Percentiles rank a stretch among this genome's conserved stretches.
phyloP scores from a whole-genome alignment of 768 basidiomycete species.

The Tubosaeta brunneosetosa region DNA sequence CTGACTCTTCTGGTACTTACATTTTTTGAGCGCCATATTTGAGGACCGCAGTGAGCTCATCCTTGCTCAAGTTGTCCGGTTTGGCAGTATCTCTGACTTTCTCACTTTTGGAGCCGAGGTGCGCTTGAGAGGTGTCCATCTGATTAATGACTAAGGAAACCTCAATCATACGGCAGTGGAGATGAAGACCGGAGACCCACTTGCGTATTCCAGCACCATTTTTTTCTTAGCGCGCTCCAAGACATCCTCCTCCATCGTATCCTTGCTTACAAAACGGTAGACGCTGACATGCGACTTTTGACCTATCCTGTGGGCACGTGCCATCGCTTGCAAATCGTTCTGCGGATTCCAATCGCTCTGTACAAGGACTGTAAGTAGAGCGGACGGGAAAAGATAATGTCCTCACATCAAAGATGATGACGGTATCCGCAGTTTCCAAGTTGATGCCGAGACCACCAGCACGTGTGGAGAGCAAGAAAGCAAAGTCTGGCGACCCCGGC shows the following conservation, averaged over 20 bases:
- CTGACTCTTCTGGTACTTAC: conserved; percentile 38
- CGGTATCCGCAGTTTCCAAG: conserved; percentile 96
- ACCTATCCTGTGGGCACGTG: conserved; percentile 96
- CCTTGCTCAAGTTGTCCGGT: conserved; percentile 85
- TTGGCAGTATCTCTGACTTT: conserved; percentile 64
- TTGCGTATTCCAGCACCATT: conserved; percentile 99
- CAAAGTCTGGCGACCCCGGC: conserved; percentile 90
- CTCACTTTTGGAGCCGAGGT: conserved; percentile 78
- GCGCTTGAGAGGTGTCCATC: conserved; percentile 98
- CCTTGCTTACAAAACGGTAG: conserved; percentile 97
- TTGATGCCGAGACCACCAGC: conserved; percentile 99
- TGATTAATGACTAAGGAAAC: conserved; percentile 88
- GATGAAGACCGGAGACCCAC: conserved; percentile 49
- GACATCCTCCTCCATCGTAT: conserved; percentile 99
- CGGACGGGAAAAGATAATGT: neutral
- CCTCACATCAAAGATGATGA: conserved; percentile 96
- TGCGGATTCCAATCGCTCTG: conserved; percentile 99
- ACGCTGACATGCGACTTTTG: conserved; percentile 99
- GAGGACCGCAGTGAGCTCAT: conserved; percentile 93
- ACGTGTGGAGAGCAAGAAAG: conserved; percentile 92
- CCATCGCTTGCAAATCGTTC: conserved; percentile 99
- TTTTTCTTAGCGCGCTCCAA: conserved; percentile 98
- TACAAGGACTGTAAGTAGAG: conserved; percentile 11
- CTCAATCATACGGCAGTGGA: conserved; percentile 7
- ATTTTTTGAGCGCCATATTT: conserved; percentile 99